A percentile compares a stretch with the other conserved stretches of the same genome.
Evolutionary conservation across 225 moss, liverwort and hornwort species (phyloP).

Genomic region (Polytrichum formosum): DNA sequence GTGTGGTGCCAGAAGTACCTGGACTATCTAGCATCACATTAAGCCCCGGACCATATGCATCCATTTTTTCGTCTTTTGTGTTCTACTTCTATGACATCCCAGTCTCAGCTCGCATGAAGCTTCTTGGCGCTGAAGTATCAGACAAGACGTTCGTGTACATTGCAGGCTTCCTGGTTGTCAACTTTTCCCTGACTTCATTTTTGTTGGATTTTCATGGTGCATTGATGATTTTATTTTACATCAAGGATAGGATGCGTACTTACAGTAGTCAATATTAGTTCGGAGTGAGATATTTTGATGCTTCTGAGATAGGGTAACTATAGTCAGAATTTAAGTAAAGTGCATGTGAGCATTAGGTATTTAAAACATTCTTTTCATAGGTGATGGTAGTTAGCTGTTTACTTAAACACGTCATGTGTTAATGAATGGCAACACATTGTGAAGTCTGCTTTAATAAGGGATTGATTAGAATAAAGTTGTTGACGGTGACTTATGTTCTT

Average conservation of each 20-base stretch:
- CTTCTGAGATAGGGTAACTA: not conserved
- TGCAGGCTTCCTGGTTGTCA: constrained; percentile 66
- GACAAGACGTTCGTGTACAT: constrained; percentile 92
- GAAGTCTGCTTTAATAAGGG: not conserved
- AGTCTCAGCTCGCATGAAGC: constrained; percentile 62
- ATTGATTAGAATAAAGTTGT: not conserved
- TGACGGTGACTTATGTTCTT: not conserved
- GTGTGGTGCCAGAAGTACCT: constrained; percentile 48
- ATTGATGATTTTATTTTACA: not conserved
- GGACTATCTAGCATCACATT: constrained; percentile 55
- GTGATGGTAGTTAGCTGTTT: not conserved
- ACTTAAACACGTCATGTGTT: not conserved
- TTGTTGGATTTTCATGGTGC: not conserved
- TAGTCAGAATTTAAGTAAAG: not conserved
- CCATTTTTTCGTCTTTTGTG: constrained; percentile 82
- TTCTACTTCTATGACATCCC: constrained; percentile 90
- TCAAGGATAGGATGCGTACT: not conserved
- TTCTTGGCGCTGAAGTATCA: constrained; percentile 67
- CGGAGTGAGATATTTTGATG: not conserved
- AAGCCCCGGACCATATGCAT: constrained; percentile 72
- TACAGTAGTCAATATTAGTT: not conserved
- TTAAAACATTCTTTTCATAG: not conserved
- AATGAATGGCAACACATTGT: not conserved
- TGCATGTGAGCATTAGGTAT: not conserved
- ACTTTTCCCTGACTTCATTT: constrained; percentile 1